Conservation (phyloP, 106 monocot genomes). For the Hemerocallis citrina region DNA sequence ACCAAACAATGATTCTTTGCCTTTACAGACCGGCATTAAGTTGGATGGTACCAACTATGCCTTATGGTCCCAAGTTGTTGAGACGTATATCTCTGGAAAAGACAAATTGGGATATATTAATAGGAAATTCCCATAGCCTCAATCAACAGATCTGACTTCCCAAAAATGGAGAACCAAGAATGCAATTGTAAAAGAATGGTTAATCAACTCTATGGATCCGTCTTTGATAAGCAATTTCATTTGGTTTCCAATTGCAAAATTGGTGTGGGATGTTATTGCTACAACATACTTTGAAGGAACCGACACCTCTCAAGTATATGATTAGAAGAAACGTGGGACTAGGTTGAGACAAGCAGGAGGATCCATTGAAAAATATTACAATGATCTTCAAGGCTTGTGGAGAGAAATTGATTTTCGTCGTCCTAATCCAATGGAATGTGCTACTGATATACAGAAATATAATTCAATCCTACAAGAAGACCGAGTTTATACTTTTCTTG, state of each 20-base stretch:
- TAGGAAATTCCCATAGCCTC: constrained; percentile 3
- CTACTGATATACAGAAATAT: not conserved
- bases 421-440: not conserved
- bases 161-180: constrained; percentile 2
- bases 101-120: constrained; percentile 22
- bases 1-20: not conserved
- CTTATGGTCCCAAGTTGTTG: constrained; percentile 18
- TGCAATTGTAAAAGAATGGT: constrained; percentile 16
- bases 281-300: constrained; percentile 1
- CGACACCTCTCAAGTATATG: not conserved
- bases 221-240: not conserved
- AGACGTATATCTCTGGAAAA: not conserved
- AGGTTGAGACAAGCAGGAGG: not conserved
- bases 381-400: not conserved
- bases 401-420: not conserved
- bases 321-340: not conserved
- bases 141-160: not conserved
- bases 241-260: not conserved
- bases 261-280: not conserved
- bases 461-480: not conserved
- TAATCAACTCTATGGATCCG: not conserved
- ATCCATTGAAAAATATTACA: not conserved
- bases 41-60: constrained; percentile 18
- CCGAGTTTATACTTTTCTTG: not conserved
- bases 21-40: not conserved